Evolutionary conservation across 1,139 yeast species (phyloP), one percentile per base, ranked within the genome.

Genomic region (Lodderomyces metapsilosis): DNA sequence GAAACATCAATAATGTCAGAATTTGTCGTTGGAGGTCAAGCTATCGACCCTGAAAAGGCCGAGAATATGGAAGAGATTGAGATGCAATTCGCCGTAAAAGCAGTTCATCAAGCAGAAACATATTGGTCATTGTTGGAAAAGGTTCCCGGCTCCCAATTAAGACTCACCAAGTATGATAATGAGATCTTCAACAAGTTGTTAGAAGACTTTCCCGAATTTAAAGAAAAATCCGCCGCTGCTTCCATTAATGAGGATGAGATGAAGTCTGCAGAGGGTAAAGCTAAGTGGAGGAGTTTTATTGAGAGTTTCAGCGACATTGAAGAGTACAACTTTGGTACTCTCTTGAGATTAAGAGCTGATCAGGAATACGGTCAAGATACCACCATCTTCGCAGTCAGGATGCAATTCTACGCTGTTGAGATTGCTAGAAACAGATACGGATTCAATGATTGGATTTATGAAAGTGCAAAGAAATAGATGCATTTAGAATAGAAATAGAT

Each of bases 31-130:
- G 32, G 18, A 28, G 32, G 32, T 3, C 32, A 28, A 16, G n/a
- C 17, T 8, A 15, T 28, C 18, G 32, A 72, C 50, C 80, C 83
- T 12, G 82, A 78, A 52, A 67, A 64, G 44, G 82, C 84, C 15
- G 83, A 78, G 41, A 78, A 78, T 66, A 64, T 76, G 48, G 83
- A 77, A 58, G 84, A 75, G 51, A 88, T 92, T 57, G 98, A 91
- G 66, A 87, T 81, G 76, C 97, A 91, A 69, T 92, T 92, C 59
- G 98, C 98, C 39, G 98, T 94, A 49, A 89, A 88, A 68, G 98
- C 98, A 7, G 98, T 94, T 20, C 82, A 80, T 64, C 98, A 94
- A 64, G 94, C 96, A 47, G 95, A 88, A 61, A 84, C 96, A 3
- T 94, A 92, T 76, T 92, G 96, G 96, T 74, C 76, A 40, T 68